Evolutionary conservation across 257 asterid genomes (phyloP).

Genomic region (Paulownia fortunei): DNA sequence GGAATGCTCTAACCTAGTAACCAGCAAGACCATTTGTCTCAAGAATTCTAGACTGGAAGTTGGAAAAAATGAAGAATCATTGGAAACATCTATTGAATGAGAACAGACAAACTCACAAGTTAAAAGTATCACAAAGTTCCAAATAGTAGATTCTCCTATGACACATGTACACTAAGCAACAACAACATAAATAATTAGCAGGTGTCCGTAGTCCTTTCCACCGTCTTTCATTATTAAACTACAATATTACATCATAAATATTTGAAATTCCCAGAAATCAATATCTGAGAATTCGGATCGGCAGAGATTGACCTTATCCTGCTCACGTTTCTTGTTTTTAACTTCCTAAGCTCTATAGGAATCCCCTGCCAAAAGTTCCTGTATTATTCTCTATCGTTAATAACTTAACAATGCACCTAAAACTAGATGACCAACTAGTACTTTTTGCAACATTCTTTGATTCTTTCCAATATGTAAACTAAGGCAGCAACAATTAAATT

Average conservation of each 20-base stretch:
- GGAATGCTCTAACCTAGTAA: not conserved
- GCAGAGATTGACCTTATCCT: not conserved
- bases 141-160: conserved; percentile 40
- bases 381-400: not conserved
- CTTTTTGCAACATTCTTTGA: not conserved
- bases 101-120: conserved; percentile 30
- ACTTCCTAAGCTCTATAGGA: conserved; percentile 16
- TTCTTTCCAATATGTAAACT: not conserved
- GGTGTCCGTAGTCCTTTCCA: conserved; percentile 9
- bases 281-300: not conserved
- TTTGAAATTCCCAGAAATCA: not conserved
- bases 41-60: not conserved
- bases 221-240: not conserved
- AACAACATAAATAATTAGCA: conserved; percentile 16
- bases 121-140: conserved; percentile 24
- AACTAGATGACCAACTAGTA: not conserved
- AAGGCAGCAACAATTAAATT: not conserved
- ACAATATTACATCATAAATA: not conserved
- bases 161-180: conserved; percentile 9
- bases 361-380: not conserved
- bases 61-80: conserved; percentile 35
- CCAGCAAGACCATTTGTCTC: not conserved
- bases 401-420: not conserved
- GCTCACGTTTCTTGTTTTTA: conserved; percentile 25
- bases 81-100: conserved; percentile 44